Base-by-base conservation (phyloP, 1,139 yeast genomes). In the Hemisphaericaspora xylanilytica region DNA sequence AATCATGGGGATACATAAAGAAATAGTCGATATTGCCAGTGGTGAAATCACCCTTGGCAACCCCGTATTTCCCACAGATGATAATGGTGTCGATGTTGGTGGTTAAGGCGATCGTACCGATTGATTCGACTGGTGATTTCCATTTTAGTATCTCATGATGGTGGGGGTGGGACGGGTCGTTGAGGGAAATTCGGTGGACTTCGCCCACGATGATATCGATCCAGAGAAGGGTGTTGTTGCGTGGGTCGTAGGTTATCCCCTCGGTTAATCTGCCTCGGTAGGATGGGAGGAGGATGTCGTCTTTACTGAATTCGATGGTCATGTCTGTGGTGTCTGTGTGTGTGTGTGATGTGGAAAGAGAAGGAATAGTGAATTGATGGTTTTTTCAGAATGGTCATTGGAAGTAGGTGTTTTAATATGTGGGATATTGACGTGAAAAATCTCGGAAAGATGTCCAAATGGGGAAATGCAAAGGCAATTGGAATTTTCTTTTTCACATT, bases 91-190 rank as follows among this genome's bases (percentile, higher is more conserved):
- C 67, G 39, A 70, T 68, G 40, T 75, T 63, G 41, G 59, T 49
- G 0, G 85, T 75, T 28, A 84, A 69, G 13, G 79, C 83, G 46
- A 85, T 73, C 16, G 82, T 85, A 12, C 92, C 92, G 37, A 82
- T 65, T 4, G 70, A 57, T 46, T 71, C 76, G 5, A 51, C 55
- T 8, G 41, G 52, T 32, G 65, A 71, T 12, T 58, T 53, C 39
- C 73, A 63, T 40, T 58, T 53, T 38, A 78, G 50, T 5, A 61
- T 58, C 44, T 75, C 69, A 49, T 78, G 82, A 3, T 57, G 55
- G 21, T 30, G 25, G n/a, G 41, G 28, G 33, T 57, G 55, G 21
- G 32, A 27, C n/a, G 41, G 28, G 33, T 49, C 42, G 10, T 52
- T 55, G 4, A 51, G 50, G 15, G 62, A 47, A 3, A 70, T 67